A percentile compares a stretch with the other conserved stretches of the same genome.
phyloP scores from a whole-genome alignment of 73 alveolate genomes.

The Paramecium octaurelia region DNA sequence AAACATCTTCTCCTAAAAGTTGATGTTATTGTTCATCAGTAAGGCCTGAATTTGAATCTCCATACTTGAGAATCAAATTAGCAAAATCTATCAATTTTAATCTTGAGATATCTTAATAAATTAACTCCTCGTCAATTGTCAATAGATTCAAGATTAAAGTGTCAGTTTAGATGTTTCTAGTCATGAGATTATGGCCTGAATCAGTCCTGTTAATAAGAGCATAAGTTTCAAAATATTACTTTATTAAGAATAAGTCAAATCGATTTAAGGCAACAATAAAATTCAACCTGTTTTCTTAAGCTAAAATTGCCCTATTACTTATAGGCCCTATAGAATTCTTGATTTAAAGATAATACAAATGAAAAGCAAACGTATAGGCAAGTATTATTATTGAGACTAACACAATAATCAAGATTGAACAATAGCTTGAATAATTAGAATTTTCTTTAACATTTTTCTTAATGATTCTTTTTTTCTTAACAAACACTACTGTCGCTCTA shows the following conservation, averaged over 20 bases:
- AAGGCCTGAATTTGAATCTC: background rate
- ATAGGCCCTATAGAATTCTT: background rate
- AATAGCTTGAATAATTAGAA: background rate
- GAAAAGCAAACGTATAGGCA: background rate
- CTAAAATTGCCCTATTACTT: background rate
- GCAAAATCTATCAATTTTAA: background rate
- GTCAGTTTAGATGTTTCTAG: background rate
- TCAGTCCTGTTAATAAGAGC: background rate
- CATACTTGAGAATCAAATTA: background rate
- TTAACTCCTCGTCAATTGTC: background rate
- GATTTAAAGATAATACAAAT: background rate
- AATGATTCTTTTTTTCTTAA: background rate
- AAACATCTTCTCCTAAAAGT: conserved; percentile 2
- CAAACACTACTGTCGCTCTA: background rate
- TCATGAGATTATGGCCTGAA: background rate
- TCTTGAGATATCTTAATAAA: background rate
- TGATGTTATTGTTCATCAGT: background rate
- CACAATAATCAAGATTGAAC: background rate
- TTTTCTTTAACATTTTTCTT: background rate
- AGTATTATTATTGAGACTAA: background rate
- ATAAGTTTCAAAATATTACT: background rate
- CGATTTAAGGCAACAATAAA: background rate
- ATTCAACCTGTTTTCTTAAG: background rate
- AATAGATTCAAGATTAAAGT: background rate
- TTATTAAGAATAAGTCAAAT: background rate